Evolutionary conservation across 768 basidiomycete species (phyloP).

Genomic region (Porphyrellus cyaneotinctus): DNA sequence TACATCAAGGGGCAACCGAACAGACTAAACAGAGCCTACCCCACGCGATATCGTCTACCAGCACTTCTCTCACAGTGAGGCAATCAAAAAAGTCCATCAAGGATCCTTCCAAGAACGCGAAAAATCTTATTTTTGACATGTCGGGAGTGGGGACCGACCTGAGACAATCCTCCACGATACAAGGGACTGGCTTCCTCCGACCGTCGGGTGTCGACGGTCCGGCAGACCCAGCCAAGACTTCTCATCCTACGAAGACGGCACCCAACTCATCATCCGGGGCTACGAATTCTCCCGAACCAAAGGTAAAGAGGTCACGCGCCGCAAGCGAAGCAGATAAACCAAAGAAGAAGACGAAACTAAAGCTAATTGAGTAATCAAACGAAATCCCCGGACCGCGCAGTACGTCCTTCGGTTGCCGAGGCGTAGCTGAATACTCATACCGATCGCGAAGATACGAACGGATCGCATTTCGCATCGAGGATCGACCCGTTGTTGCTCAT

Average conservation of each 20-base stretch:
- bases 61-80: conserved; percentile 8
- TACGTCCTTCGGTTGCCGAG: conserved; percentile 21
- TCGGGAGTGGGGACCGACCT: conserved; percentile 49
- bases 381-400: conserved; percentile 7
- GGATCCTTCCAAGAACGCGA: conserved; percentile 37
- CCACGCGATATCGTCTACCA: conserved; percentile 23
- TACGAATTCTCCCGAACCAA: conserved; percentile 7
- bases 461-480: conserved; percentile 13
- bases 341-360: conserved; percentile 26
- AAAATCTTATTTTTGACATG: conserved; percentile 44
- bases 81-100: conserved; percentile 16
- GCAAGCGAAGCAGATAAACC: conserved; percentile 13
- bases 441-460: conserved; percentile 16
- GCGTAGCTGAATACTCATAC: conserved; percentile 7
- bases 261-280: conserved; percentile 4
- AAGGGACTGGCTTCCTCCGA: conserved; percentile 15
- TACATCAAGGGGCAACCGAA: conserved; percentile 22
- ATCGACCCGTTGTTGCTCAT: conserved; percentile 17
- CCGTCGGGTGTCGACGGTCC: conserved; percentile 23
- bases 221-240: conserved; percentile 10
- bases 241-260: conserved; percentile 3
- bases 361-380: conserved; percentile 23
- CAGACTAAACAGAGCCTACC: conserved; percentile 16
- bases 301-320: conserved; percentile 23
- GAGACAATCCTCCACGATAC: conserved; percentile 27